A percentile compares a stretch with the other conserved stretches of the same genome.
phyloP scores from a whole-genome alignment of 345 rosid species.

The Raphanus sativus region DNA sequence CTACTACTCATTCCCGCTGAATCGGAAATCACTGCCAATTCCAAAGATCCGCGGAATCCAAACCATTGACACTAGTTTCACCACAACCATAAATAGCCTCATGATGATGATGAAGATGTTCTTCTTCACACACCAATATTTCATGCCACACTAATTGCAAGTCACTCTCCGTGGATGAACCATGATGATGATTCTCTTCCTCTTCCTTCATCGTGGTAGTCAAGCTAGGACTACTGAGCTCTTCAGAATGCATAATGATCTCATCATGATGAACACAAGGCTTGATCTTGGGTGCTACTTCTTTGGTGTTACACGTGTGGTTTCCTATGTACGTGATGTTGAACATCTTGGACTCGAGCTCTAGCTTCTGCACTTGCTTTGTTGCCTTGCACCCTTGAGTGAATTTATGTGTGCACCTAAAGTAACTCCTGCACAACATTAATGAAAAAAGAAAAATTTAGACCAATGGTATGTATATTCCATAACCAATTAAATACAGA shows the following conservation, averaged over 20 bases:
- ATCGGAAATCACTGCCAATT: neutral
- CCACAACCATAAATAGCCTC: neutral
- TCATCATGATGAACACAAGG: constrained; percentile 33
- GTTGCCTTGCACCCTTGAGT: constrained; percentile 69
- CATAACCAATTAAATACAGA: constrained; percentile 5
- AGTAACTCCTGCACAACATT: constrained; percentile 67
- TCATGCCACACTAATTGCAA: constrained; percentile 37
- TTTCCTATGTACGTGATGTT: constrained; percentile 54
- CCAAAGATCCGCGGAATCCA: constrained; percentile 20
- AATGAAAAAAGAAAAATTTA: neutral
- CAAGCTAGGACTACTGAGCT: constrained; percentile 28
- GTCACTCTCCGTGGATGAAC: constrained; percentile 20
- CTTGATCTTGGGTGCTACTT: constrained; percentile 1
- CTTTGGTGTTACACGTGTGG: constrained; percentile 61
- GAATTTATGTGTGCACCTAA: constrained; percentile 72
- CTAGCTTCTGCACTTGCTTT: constrained; percentile 76
- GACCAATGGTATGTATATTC: neutral
- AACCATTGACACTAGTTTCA: constrained; percentile 8
- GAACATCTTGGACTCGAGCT: constrained; percentile 48
- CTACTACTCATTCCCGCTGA: constrained; percentile 13
- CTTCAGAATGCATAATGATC: constrained; percentile 25
- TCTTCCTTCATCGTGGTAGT: constrained; percentile 25
- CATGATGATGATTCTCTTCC: constrained; percentile 26
- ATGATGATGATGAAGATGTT: constrained; percentile 23
- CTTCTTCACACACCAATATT: constrained; percentile 9